A percentile compares a stretch with the other conserved stretches of the same genome.
Conservation (phyloP, 2,329 filamentous ascomycete genomes). For the Fusarium avenaceum region DNA sequence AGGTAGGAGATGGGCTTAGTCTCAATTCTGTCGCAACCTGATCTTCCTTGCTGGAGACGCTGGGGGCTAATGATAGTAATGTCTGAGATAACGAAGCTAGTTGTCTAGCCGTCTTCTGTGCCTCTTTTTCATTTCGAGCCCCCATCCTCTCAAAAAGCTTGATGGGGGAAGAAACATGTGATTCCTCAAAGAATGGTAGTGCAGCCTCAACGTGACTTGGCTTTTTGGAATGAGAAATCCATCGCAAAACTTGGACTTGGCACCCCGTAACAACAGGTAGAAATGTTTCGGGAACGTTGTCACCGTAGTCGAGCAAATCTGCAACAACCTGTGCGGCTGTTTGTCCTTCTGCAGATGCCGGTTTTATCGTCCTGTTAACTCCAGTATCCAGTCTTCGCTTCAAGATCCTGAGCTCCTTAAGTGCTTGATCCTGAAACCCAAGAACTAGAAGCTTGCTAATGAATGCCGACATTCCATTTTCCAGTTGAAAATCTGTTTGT, state of each 20-base stretch:
- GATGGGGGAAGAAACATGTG: constrained; percentile 68
- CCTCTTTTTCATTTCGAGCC: constrained; percentile 59
- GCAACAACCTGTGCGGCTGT: constrained; percentile 58
- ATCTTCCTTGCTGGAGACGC: constrained; percentile 75
- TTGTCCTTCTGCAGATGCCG: constrained; percentile 50
- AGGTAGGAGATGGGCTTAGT: constrained; percentile 68
- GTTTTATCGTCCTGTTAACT: constrained; percentile 52
- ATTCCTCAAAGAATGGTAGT: constrained; percentile 67
- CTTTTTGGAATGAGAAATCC: constrained; percentile 72
- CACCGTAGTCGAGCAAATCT: constrained; percentile 73
- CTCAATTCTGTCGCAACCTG: constrained; percentile 64
- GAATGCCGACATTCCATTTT: constrained; percentile 79
- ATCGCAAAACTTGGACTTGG: constrained; percentile 74
- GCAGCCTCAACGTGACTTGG: constrained; percentile 70
- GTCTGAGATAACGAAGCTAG: constrained; percentile 75
- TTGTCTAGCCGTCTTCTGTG: constrained; percentile 72
- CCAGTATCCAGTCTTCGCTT: constrained; percentile 71
- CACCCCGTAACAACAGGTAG: constrained; percentile 71
- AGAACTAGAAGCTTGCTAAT: constrained; percentile 74
- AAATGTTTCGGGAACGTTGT: constrained; percentile 58
- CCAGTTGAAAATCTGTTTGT: constrained; percentile 75
- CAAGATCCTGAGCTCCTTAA: constrained; percentile 76
- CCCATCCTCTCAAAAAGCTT: constrained; percentile 67
- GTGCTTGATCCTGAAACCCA: constrained; percentile 75
- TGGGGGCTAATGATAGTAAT: constrained; percentile 75